Evolutionary conservation across 2,329 filamentous ascomycete species (phyloP).

Genomic region (Ceratocystis colombiana): DNA sequence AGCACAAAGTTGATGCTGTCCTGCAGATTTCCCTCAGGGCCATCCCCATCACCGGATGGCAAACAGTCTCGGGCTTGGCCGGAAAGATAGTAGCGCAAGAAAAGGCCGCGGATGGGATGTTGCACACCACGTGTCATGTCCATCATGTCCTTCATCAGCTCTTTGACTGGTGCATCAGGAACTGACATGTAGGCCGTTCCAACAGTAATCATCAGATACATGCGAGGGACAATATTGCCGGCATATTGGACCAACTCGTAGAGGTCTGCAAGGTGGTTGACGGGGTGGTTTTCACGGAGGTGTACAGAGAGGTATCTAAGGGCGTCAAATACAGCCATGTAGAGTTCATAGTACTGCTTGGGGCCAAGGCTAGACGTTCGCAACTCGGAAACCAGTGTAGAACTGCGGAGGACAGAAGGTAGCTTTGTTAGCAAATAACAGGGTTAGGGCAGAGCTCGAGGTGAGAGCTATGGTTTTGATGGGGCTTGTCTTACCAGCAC

Average conservation of each 20-base stretch:
- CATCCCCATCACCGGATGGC: constrained; percentile 71
- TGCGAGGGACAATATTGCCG: constrained; percentile 88
- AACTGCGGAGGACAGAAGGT: constrained; percentile 46
- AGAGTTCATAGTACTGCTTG: constrained; percentile 99
- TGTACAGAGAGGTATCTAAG: constrained; percentile 92
- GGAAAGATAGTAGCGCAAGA: constrained; percentile 90
- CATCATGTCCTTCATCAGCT: constrained; percentile 99
- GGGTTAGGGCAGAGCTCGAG: neutral
- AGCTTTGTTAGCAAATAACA: neutral
- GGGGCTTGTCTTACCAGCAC: constrained; percentile 67
- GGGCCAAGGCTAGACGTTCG: constrained; percentile 94
- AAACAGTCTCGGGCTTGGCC: constrained; percentile 87
- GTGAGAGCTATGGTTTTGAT: neutral
- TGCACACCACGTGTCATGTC: constrained; percentile 98
- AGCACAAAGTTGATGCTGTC: constrained; percentile 97
- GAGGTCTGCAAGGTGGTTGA: constrained; percentile 93
- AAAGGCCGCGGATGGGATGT: constrained; percentile 88
- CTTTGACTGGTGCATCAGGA: constrained; percentile 94
- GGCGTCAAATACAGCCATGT: constrained; percentile 98
- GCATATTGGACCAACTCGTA: constrained; percentile 98
- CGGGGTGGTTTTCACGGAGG: constrained; percentile 91
- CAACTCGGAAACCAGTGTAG: constrained; percentile 94
- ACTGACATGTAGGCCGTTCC: constrained; percentile 99
- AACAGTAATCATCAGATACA: constrained; percentile 99
- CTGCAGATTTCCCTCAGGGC: constrained; percentile 87